Base-by-base conservation (phyloP, 495 filamentous ascomycete genomes). In the Penicillium goetzii region DNA sequence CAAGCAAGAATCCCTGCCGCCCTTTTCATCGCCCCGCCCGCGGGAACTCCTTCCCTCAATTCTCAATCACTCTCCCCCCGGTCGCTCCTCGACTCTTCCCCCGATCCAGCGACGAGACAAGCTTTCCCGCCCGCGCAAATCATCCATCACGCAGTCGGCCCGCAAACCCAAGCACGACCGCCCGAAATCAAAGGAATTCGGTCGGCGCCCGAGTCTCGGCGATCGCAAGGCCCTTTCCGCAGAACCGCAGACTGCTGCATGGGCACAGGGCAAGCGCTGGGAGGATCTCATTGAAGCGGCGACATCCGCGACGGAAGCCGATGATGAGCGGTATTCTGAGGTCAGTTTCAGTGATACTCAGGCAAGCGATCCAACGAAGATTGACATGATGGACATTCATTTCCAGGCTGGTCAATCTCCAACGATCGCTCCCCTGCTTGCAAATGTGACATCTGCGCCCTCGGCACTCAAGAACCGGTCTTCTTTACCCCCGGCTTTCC, bases 221-320 rank as follows among this genome's bases (percentile, higher is more conserved):
- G 89, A 91, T 61, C 83, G 92, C 54, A 96, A 96, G 74, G 90
- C 91, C 25, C 85, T 88, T 62, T 96, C 92, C 3, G 90, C 91
- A 26, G 93, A 96, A 73, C 92, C 93, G 17, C 83, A 87, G 33
- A 79, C 78, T 0, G 86, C 83, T n/a, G 85, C 85, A 10, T 86
- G 84, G 64, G 85, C 89, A 49, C 91, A 88, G 74, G 91, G 92
- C 43, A 94, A 93, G 80, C 83, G 93, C 69, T 97, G 93, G 93
- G 92, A 96, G 75, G 93, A 97, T 74, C 77, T 97, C 63, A 93
- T 97, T 60, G 93, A 97, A 75, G 93, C 93, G 11, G 91, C 91
- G 25, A 89, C 92, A 17, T 96, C 91, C 38, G 92, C 92, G 11
- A 96, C 92, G 8, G 92, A 96, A 81, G 84, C 73, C 47, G 93